These are phyloP conservation scores for Penicillium glabrum DNA, from an alignment of 2,329 filamentous ascomycete species.

Conservation along the genomic window DNA sequence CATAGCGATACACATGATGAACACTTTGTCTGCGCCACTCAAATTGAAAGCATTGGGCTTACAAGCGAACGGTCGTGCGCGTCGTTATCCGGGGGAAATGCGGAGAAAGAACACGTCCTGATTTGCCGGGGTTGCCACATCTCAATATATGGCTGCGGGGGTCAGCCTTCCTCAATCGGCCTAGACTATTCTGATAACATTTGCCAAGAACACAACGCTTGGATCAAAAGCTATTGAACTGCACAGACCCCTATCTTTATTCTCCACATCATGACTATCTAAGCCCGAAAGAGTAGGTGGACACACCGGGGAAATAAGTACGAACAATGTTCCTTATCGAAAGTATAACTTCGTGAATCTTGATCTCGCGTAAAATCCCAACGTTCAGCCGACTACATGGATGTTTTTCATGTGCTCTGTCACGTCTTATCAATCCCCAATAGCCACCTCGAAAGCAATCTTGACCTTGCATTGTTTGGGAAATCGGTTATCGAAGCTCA, in stretches of 20 bases:
- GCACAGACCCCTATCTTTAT: neutral
- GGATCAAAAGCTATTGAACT: neutral
- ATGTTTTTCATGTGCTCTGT: neutral
- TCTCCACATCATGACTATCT: neutral
- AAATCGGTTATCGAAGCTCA: neutral
- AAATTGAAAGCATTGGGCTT: neutral
- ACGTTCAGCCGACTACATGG: neutral
- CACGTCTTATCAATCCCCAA: neutral
- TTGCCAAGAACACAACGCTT: neutral
- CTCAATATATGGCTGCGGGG: neutral
- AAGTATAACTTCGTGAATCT: neutral
- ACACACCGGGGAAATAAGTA: neutral
- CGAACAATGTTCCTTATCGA: neutral
- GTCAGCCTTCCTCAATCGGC: conserved; percentile 23
- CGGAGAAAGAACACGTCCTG: conserved; percentile 1
- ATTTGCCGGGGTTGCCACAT: neutral
- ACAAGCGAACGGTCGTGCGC: neutral
- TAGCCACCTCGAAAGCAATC: neutral
- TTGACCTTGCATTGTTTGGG: neutral
- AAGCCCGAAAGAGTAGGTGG: conserved; percentile 4
- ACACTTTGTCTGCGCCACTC: neutral
- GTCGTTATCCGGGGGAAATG: neutral
- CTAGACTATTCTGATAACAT: neutral
- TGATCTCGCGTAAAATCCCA: neutral
- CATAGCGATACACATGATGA: neutral